These are phyloP conservation scores for Ophiostoma piceae DNA, from an alignment of 2,329 filamentous ascomycete genomes.

Conservation along the genomic window DNA sequence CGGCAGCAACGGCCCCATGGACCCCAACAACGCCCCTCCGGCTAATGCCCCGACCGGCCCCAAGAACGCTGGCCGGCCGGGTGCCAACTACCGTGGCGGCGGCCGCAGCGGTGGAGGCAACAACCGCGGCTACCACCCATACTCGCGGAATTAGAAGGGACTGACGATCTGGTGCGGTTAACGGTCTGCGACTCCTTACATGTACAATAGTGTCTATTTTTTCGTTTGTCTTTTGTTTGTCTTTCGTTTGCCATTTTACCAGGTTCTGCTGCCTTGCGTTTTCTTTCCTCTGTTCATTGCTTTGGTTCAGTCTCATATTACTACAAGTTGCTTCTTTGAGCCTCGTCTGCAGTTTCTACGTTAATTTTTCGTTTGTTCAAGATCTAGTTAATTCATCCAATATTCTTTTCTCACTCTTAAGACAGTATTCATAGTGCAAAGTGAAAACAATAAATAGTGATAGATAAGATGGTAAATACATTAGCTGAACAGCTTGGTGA, in stretches of 20 bases:
- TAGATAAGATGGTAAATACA: neutral
- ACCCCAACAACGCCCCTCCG: constrained; percentile 58
- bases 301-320: no score
- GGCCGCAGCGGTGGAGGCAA: constrained; percentile 56
- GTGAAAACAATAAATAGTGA: neutral
- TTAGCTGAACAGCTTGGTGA: constrained; percentile 57
- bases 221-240: constrained; percentile 7
- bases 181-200: neutral
- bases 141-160: constrained; percentile 39
- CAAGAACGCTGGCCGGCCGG: constrained; percentile 87
- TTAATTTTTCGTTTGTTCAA: neutral
- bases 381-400: neutral
- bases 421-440: neutral
- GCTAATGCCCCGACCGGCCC: constrained; percentile 89
- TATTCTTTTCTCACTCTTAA: neutral
- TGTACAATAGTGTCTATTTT: constrained; percentile 11
- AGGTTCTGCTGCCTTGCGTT: neutral
- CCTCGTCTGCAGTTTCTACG: neutral
- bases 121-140: constrained; percentile 74
- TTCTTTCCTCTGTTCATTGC: neutral
- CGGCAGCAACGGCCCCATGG: constrained; percentile 37
- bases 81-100: constrained; percentile 88
- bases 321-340: no score
- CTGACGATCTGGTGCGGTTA: neutral
- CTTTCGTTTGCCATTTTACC: neutral